Evolutionary conservation across 768 basidiomycete genomes (phyloP).

Genomic region (Vishniacozyma victoriae): DNA sequence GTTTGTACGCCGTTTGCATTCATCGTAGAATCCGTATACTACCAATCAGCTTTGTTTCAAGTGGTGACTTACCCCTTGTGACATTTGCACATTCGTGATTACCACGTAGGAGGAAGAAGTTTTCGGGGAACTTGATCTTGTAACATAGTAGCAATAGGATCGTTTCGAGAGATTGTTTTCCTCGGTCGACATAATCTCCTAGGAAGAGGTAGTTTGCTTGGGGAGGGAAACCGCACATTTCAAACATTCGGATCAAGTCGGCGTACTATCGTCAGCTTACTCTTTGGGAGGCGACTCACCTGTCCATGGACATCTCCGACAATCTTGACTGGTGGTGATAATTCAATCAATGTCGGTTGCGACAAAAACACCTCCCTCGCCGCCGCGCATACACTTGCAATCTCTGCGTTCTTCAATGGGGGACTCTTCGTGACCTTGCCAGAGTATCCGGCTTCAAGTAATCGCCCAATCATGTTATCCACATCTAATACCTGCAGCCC

Average conservation of each 20-base stretch:
- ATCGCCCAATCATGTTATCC: constrained; percentile 95
- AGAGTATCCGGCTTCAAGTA: constrained; percentile 93
- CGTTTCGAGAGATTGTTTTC: constrained; percentile 96
- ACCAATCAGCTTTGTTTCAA: constrained; percentile 1
- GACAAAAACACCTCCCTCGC: constrained; percentile 92
- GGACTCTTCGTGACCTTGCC: constrained; percentile 94
- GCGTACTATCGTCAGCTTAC: constrained; percentile 57
- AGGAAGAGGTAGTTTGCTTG: constrained; percentile 96
- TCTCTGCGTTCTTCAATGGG: constrained; percentile 88
- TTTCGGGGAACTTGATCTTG: constrained; percentile 99
- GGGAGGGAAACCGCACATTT: constrained; percentile 99
- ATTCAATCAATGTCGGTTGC: constrained; percentile 94
- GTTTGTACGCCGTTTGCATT: constrained; percentile 98
- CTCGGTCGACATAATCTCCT: constrained; percentile 97
- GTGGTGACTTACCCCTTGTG: constrained; percentile 69
- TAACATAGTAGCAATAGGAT: constrained; percentile 94
- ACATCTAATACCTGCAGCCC: constrained; percentile 64
- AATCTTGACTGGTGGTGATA: constrained; percentile 97
- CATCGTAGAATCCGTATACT: constrained; percentile 99
- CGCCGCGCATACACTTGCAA: constrained; percentile 85
- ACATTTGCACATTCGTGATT: constrained; percentile 99
- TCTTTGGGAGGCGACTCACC: constrained; percentile 31
- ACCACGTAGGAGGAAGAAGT: constrained; percentile 94
- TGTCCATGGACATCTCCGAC: constrained; percentile 99
- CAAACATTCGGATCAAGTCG: constrained; percentile 94